A percentile compares a stretch with the other conserved stretches of the same genome.
Evolutionary conservation across 2,329 filamentous ascomycete genomes (phyloP).

Genomic region (Penicillium sp.): DNA sequence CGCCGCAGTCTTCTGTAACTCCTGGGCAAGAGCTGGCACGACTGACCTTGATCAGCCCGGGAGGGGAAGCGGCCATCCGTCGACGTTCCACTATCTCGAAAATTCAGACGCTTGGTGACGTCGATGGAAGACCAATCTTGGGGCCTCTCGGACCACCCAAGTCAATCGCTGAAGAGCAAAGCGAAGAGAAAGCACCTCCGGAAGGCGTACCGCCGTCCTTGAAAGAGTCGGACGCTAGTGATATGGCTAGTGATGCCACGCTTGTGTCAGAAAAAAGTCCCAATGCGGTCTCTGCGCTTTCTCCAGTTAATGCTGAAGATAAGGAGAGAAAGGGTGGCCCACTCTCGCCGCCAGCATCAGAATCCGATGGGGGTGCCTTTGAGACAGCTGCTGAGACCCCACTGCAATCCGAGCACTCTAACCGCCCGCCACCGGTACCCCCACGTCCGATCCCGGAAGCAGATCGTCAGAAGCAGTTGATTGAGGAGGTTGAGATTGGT

Average conservation of each 20-base stretch:
- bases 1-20: slow-evolving; percentile 62
- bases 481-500: slow-evolving; percentile 58
- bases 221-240: slow-evolving; percentile 31
- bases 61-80: slow-evolving; percentile 55
- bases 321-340: slow-evolving; percentile 39
- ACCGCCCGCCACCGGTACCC: slow-evolving; percentile 60
- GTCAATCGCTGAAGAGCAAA: slow-evolving; percentile 22
- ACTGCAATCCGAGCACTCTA: slow-evolving; percentile 38
- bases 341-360: slow-evolving; percentile 13
- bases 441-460: slow-evolving; percentile 49
- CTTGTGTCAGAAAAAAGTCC: slow-evolving; percentile 36
- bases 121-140: slow-evolving; percentile 47
- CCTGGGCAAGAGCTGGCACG: slow-evolving; percentile 78
- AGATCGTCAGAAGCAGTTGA: slow-evolving; percentile 37
- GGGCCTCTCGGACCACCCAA: slow-evolving; percentile 49
- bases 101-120: slow-evolving; percentile 41
- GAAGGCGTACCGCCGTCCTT: slow-evolving; percentile 19
- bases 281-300: slow-evolving; percentile 18
- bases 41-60: slow-evolving; percentile 68
- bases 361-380: background rate
- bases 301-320: slow-evolving; percentile 44
- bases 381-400: slow-evolving; percentile 9
- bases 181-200: slow-evolving; percentile 2
- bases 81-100: slow-evolving; percentile 47
- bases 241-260: slow-evolving; percentile 37